Conservation (phyloP, 768 basidiomycete genomes). For the Rhodotorula taiwanensis region DNA sequence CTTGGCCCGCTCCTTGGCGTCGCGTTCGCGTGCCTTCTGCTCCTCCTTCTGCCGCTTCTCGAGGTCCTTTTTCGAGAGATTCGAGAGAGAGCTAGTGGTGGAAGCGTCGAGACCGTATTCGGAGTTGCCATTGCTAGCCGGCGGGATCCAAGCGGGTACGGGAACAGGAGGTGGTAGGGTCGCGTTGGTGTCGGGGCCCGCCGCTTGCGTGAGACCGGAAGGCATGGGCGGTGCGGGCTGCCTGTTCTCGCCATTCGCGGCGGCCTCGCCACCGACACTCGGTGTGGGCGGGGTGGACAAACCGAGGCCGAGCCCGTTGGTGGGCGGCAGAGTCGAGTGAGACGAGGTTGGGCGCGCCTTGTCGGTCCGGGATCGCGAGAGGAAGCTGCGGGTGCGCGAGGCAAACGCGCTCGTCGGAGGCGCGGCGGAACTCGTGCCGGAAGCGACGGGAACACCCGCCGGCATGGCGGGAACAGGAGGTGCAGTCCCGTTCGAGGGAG, state of each 20-base stretch:
- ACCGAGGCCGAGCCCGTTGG: slow-evolving; percentile 12
- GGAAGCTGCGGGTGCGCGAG: slow-evolving; percentile 5
- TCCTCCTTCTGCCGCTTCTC: slow-evolving; percentile 32
- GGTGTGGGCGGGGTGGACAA: not conserved
- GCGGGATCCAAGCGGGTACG: no score
- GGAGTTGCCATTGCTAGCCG: no score
- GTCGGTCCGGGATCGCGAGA: slow-evolving; percentile 3
- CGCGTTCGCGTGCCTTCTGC: slow-evolving; percentile 30
- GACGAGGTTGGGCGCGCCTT: not conserved
- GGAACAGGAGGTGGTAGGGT: no score
- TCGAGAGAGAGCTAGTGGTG: not conserved
- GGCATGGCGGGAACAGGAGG: no score
- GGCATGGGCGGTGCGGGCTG: slow-evolving; percentile 11
- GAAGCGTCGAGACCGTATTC: no score
- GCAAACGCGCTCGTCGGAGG: slow-evolving; percentile 12
- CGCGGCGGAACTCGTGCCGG: not conserved
- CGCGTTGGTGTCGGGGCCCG: no score
- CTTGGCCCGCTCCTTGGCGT: slow-evolving; percentile 23
- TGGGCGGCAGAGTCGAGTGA: not conserved
- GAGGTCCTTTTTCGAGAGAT: slow-evolving; percentile 26
- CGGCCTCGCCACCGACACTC: not conserved
- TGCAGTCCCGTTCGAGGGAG: no score
- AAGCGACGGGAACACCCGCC: no score
- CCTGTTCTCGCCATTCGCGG: not conserved
- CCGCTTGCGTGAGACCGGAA: no score